Conservation (phyloP, 164 flowering plant genomes). For the Pachysandra terminalis region DNA sequence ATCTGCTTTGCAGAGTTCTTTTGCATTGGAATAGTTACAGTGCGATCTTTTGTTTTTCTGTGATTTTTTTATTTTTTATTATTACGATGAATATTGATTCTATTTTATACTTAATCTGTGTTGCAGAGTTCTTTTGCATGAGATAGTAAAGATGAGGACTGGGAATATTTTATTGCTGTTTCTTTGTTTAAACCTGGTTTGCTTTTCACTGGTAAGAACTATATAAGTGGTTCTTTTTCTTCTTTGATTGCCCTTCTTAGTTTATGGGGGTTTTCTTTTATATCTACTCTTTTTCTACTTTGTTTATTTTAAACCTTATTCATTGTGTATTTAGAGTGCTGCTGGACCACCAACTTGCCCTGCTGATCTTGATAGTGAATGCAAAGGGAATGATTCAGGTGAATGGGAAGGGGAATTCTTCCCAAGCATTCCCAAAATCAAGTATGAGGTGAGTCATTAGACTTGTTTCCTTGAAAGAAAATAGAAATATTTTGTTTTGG, state of each 20-base stretch:
- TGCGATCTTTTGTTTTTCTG: no score
- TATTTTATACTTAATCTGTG: no score
- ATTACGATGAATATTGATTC: no score
- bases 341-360: slow-evolving; percentile 75
- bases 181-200: slow-evolving; percentile 30
- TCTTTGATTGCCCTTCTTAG: not conserved
- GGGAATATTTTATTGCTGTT: slow-evolving; percentile 27
- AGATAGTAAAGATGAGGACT: slow-evolving; percentile 26
- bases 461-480: no score
- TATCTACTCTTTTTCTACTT: not conserved
- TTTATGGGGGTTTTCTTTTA: not conserved
- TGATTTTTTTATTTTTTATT: no score
- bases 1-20: no score
- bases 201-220: slow-evolving; percentile 37
- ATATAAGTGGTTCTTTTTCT: not conserved
- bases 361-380: slow-evolving; percentile 46
- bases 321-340: slow-evolving; percentile 37
- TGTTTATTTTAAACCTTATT: not conserved
- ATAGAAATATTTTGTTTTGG: no score
- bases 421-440: slow-evolving; percentile 79
- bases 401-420: slow-evolving; percentile 97
- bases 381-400: slow-evolving; percentile 35
- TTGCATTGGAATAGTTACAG: no score
- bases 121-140: slow-evolving; percentile 1
- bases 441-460: slow-evolving; percentile 66